Base-by-base conservation (phyloP, 2,329 filamentous ascomycete species). In the Coniochaeta ligniaria region DNA sequence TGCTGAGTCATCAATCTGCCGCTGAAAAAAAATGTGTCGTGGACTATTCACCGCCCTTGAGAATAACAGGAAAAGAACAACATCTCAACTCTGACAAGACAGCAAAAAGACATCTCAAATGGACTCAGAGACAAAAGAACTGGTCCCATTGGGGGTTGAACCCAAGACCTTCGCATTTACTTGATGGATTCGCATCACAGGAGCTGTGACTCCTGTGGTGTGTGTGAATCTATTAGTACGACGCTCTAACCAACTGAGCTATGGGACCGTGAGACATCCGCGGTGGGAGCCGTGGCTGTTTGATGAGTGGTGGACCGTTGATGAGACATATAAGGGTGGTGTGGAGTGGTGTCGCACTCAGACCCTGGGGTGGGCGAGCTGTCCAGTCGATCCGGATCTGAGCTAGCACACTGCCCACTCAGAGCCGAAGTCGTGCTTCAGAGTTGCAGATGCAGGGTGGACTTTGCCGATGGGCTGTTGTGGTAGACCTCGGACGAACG, bases 91-190 rank as follows among this genome's bases (percentile, higher is more conserved):
- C n/a, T n/a, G n/a, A 17, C 3, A 41, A n/a, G 9, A 41, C 16
- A 3, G 17, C 38, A 20, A 41, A 41, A 41, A 41, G 17, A n/a
- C 2, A 41, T 38, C 17, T n/a, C 38, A n/a, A 16, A 41, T 9
- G 38, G 12, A 12, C 14, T 41, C 22, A 31, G 24, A 31, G 26
- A 2, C 47, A 52, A 52, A 52, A 52, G 47, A 52, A 52, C 14
- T 52, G 47, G 47, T 52, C 47, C 47, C 47, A 52, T 52, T 52
- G 47, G 47, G 47, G 47, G 47, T 52, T 52, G 47, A 52, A 52
- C 47, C 47, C 47, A 52, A 52, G 47, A 52, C 47, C 47, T 52
- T 52, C 47, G 47, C 47, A 52, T 52, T 52, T 52, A 52, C 47
- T 52, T 52, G 47, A 52, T 47, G 43, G 43, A 22, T 28, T 7